These are phyloP conservation scores for Lenwebbia sp. DNA, from an alignment of 345 rosid species.

Conservation along the genomic window DNA sequence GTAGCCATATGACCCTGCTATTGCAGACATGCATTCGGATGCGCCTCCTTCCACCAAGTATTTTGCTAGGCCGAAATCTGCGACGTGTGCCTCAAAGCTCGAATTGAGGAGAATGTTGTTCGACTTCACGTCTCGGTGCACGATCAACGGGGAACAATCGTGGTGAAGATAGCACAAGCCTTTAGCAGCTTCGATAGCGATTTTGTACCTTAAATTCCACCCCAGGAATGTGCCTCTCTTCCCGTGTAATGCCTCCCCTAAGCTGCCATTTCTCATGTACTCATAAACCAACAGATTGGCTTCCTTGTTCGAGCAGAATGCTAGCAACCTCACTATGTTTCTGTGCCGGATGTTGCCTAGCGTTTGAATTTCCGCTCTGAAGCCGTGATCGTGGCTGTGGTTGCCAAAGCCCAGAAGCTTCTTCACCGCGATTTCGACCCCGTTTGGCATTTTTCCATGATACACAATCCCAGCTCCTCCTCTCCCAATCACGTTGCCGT, in stretches of 20 bases:
- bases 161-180: constrained; percentile 94
- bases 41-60: constrained; percentile 68
- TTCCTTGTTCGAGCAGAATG: constrained; percentile 75
- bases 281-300: constrained; percentile 82
- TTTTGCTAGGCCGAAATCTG: constrained; percentile 93
- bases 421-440: constrained; percentile 80
- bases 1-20: constrained; percentile 95
- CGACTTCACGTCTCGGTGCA: constrained; percentile 89
- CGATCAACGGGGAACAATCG: constrained; percentile 80
- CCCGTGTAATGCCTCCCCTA: constrained; percentile 84
- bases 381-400: constrained; percentile 76
- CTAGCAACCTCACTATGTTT: constrained; percentile 80
- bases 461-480: constrained; percentile 94
- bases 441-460: constrained; percentile 77
- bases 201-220: constrained; percentile 73
- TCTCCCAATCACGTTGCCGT: constrained; percentile 72
- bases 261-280: constrained; percentile 90
- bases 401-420: constrained; percentile 62
- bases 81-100: constrained; percentile 89
- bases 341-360: constrained; percentile 83
- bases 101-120: constrained; percentile 82
- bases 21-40: constrained; percentile 93
- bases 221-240: constrained; percentile 57
- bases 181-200: constrained; percentile 85
- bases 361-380: constrained; percentile 82